A percentile compares a stretch with the other conserved stretches of the same genome.
Conservation (phyloP, 2,329 filamentous ascomycete species). For the Scytalidium sp. region DNA sequence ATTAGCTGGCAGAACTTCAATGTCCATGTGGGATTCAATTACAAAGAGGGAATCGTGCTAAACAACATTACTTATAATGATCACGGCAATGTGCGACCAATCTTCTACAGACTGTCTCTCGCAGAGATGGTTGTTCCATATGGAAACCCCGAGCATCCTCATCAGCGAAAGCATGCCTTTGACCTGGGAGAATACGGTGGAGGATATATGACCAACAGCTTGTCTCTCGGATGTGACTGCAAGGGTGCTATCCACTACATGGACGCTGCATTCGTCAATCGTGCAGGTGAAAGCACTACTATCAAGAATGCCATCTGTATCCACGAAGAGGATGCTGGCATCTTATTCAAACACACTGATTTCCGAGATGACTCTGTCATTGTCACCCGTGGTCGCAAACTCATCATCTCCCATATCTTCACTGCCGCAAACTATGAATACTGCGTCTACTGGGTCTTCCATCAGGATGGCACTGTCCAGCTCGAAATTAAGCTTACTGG, state of each 20-base stretch:
- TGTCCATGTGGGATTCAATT: conserved; percentile 92
- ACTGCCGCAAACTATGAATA: conserved; percentile 97
- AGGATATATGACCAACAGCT: conserved; percentile 79
- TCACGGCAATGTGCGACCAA: conserved; percentile 69
- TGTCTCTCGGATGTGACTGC: conserved; percentile 78
- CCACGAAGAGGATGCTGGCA: conserved; percentile 89
- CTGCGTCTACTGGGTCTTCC: conserved; percentile 83
- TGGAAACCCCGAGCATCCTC: conserved; percentile 75
- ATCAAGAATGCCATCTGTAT: conserved; percentile 96
- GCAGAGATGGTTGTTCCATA: conserved; percentile 95
- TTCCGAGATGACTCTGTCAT: conserved; percentile 88
- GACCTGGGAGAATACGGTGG: conserved; percentile 79
- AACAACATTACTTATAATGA: conserved; percentile 91
- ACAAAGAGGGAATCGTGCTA: conserved; percentile 85
- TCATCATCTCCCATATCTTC: conserved; percentile 88
- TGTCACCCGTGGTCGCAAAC: conserved; percentile 80
- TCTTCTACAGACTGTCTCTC: conserved; percentile 87
- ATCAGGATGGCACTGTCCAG: conserved; percentile 89
- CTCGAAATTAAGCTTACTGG: conserved; percentile 89
- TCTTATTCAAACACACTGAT: conserved; percentile 92
- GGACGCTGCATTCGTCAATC: conserved; percentile 80
- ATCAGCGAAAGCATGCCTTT: conserved; percentile 79
- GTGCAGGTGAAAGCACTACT: conserved; percentile 68
- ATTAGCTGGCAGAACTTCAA: conserved; percentile 93
- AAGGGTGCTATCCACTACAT: conserved; percentile 91